These are phyloP conservation scores for Thinopyrum elongatum DNA, from an alignment of 176 grass and related monocot genomes.

Conservation along the genomic window DNA sequence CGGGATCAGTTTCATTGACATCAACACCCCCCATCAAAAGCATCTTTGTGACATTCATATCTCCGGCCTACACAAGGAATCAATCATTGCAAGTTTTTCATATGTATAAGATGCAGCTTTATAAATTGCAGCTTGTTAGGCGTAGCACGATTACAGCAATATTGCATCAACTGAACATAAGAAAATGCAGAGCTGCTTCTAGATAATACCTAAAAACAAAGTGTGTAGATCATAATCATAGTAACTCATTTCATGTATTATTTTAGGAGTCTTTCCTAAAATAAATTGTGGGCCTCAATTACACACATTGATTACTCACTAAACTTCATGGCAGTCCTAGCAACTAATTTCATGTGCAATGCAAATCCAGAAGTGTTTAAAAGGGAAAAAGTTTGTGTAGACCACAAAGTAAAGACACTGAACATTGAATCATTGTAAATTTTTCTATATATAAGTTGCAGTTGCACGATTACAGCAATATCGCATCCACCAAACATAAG, in stretches of 20 bases:
- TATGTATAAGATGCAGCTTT: background rate
- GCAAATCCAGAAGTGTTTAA: background rate
- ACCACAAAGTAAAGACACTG: too few species aligned
- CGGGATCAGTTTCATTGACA: constrained; percentile 48
- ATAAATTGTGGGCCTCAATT: background rate
- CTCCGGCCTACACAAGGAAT: constrained; percentile 34
- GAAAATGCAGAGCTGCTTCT: background rate
- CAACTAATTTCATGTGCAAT: constrained; percentile 14
- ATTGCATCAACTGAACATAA: background rate
- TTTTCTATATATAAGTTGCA: background rate
- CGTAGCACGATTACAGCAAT: background rate
- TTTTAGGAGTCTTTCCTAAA: background rate
- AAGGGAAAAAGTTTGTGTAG: background rate
- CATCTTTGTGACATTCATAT: constrained; percentile 54
- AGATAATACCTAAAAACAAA: background rate
- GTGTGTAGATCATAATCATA: background rate
- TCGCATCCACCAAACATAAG: too few species aligned
- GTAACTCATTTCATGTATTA: background rate
- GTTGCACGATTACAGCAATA: too few species aligned
- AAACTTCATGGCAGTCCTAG: background rate
- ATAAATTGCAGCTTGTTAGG: background rate
- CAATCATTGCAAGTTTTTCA: background rate
- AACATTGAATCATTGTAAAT: too few species aligned
- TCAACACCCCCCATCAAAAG: constrained; percentile 46
- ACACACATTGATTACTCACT: background rate